phyloP scores from a whole-genome alignment of 2,329 filamentous ascomycete genomes.

The Xylaria sp. region DNA sequence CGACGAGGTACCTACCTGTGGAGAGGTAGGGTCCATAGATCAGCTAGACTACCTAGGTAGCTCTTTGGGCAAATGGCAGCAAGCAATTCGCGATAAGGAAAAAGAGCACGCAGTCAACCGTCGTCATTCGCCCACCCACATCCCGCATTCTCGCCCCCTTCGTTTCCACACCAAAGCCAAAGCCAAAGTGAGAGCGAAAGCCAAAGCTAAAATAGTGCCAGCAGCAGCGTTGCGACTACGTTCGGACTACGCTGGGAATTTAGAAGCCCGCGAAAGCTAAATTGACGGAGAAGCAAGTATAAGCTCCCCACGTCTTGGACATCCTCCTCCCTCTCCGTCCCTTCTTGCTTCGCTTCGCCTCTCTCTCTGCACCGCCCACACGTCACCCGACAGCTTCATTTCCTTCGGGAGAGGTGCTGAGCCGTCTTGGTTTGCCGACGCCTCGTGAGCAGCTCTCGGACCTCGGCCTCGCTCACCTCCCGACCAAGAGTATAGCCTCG shows the following conservation, averaged over 20 bases:
- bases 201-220: constrained; percentile 1
- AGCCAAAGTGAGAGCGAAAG: no score
- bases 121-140: background rate
- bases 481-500: background rate
- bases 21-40: background rate
- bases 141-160: background rate
- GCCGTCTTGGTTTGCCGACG: constrained; percentile 13
- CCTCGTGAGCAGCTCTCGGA: no score
- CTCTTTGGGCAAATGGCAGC: constrained; percentile 3
- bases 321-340: background rate
- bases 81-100: constrained; percentile 25
- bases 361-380: background rate
- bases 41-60: background rate
- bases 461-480: background rate
- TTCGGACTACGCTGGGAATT: no score
- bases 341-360: background rate
- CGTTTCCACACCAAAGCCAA: background rate
- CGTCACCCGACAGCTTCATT: constrained; percentile 5
- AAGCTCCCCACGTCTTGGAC: constrained; percentile 7
- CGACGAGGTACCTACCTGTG: no score
- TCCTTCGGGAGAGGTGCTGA: constrained; percentile 26
- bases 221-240: no score
- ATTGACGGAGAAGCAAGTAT: constrained; percentile 7
- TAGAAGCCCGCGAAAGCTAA: constrained; percentile 1
- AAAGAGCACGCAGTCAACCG: background rate